Evolutionary conservation across 2,329 filamentous ascomycete species (phyloP).

Genomic region (Chaetomium olivaceum): DNA sequence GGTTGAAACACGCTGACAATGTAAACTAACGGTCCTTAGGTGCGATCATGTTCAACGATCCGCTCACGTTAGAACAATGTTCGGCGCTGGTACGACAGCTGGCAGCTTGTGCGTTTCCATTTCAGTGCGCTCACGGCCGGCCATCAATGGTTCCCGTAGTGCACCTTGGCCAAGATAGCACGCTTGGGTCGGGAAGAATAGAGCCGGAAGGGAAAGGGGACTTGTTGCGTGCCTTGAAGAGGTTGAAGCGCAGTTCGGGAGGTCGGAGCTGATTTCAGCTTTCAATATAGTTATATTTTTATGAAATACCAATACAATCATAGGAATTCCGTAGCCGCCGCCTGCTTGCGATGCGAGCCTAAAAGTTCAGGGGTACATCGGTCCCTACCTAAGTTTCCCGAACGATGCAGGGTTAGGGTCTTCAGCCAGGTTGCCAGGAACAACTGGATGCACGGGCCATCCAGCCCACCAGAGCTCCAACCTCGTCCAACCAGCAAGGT

Average conservation of each 20-base stretch:
- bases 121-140: conserved; percentile 80
- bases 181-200: conserved; percentile 1
- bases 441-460: neutral
- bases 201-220: neutral
- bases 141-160: conserved; percentile 66
- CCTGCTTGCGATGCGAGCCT: no score
- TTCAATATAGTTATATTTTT: neutral
- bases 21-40: conserved; percentile 37
- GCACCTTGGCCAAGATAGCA: conserved; percentile 44
- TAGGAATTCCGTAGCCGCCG: neutral
- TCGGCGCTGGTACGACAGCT: conserved; percentile 56
- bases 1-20: no score
- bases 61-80: conserved; percentile 60
- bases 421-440: neutral
- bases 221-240: conserved; percentile 19
- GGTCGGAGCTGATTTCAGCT: neutral
- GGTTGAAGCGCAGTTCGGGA: conserved; percentile 11
- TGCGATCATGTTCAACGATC: conserved; percentile 85
- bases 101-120: conserved; percentile 69
- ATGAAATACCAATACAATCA: neutral
- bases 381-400: no score
- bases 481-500: conserved; percentile 21
- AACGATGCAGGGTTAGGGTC: conserved; percentile 18
- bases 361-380: no score
- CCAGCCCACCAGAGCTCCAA: conserved; percentile 14